Conservation (phyloP, 176 grass and related monocot genomes). For the Oryza glaberrima region DNA sequence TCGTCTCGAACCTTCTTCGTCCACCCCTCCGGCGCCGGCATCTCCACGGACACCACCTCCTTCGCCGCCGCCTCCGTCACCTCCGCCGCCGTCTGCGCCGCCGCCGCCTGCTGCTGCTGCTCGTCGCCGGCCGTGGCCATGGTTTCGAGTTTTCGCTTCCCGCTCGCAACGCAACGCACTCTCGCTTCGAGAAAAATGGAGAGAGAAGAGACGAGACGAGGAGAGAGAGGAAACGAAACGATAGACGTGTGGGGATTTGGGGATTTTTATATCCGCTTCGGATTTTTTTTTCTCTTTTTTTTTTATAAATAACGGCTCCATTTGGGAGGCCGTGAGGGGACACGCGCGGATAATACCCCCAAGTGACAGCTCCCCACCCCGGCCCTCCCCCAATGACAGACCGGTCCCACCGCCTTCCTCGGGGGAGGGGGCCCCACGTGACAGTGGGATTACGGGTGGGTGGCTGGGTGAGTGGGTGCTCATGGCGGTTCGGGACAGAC, state of each 20-base stretch:
- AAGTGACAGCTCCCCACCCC: not conserved
- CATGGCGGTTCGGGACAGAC: not conserved
- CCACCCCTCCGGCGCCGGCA: conserved; percentile 67
- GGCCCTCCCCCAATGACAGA: not conserved
- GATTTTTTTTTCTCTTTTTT: too few relatives aligned
- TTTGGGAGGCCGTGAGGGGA: not conserved
- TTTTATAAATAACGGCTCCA: conserved; percentile 19
- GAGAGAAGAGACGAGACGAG: too few relatives aligned
- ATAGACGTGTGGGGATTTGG: conserved; percentile 34
- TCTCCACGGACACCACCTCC: conserved; percentile 60
- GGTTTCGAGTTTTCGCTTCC: conserved; percentile 21
- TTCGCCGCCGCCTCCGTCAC: not conserved
- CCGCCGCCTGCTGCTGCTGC: not conserved
- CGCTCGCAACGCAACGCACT: not conserved
- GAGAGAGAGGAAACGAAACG: not conserved
- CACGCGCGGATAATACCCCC: not conserved
- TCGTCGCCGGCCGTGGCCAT: conserved; percentile 37
- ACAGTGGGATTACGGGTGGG: rapidly evolving
- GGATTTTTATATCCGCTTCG: conserved; percentile 26
- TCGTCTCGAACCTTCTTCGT: conserved; percentile 61
- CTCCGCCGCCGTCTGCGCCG: not conserved
- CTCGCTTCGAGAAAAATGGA: not conserved
- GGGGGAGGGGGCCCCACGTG: rapidly evolving
- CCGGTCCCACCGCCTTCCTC: not conserved
- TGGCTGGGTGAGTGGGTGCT: not conserved